Conservation (phyloP, 768 basidiomycete species). For the Mycena kentingensis region DNA sequence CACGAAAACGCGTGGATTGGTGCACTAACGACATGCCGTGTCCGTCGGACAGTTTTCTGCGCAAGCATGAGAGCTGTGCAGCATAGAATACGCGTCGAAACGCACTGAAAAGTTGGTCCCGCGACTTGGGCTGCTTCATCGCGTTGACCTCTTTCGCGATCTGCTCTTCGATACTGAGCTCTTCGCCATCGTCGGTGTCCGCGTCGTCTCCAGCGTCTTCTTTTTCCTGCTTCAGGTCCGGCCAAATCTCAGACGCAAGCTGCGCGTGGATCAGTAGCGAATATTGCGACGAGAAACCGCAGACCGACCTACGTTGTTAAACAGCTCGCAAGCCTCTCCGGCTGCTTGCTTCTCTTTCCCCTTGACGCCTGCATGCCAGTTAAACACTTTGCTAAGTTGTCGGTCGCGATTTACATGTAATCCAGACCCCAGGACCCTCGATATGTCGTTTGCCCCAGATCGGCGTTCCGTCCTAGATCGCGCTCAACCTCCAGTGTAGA, state of each 20-base stretch:
- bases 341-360: conserved; percentile 81
- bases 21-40: conserved; percentile 68
- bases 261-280: conserved; percentile 31
- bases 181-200: conserved; percentile 39
- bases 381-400: neutral
- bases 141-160: conserved; percentile 71
- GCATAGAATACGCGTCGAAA: conserved; percentile 5
- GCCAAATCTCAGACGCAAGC: conserved; percentile 77
- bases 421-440: conserved; percentile 86
- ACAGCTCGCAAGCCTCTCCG: conserved; percentile 76
- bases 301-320: conserved; percentile 61
- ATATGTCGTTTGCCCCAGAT: conserved; percentile 61
- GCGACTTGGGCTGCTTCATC: conserved; percentile 62
- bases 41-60: conserved; percentile 77
- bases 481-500: neutral
- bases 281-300: neutral
- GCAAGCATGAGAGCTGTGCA: conserved; percentile 1
- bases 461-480: conserved; percentile 18
- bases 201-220: conserved; percentile 29
- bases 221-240: conserved; percentile 35
- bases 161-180: conserved; percentile 65
- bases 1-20: neutral
- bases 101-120: conserved; percentile 67
- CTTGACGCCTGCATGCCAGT: conserved; percentile 51
- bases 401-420: conserved; percentile 55